Conservation (phyloP, 345 rosid species). For the Viola odorata region DNA sequence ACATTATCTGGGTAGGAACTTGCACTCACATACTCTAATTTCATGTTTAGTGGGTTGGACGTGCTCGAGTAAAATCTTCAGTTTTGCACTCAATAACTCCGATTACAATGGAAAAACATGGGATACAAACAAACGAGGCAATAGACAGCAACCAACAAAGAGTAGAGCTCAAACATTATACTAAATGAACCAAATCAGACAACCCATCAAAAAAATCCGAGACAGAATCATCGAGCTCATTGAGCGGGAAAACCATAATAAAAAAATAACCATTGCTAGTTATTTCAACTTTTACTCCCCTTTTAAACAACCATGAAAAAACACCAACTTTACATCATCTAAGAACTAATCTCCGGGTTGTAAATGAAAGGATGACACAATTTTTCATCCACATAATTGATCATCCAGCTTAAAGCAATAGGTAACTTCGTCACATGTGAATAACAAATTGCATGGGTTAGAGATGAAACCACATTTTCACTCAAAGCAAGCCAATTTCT, state of each 20-base stretch:
- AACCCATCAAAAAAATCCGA: background rate
- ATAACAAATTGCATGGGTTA: background rate
- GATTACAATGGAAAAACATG: background rate
- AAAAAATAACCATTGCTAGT: background rate
- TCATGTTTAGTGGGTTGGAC: too few species aligned
- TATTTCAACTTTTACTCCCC: too few species aligned
- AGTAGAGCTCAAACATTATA: background rate
- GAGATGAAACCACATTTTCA: too few species aligned
- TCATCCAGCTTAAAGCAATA: background rate
- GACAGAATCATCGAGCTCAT: background rate
- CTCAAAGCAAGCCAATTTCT: background rate
- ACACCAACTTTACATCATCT: background rate
- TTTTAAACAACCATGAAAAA: too few species aligned
- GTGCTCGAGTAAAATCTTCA: too few species aligned
- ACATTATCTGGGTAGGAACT: background rate
- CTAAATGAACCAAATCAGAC: background rate
- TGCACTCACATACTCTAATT: too few species aligned
- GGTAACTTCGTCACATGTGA: background rate
- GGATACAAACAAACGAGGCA: background rate
- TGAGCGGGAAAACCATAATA: background rate
- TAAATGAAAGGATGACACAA: background rate
- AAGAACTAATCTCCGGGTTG: background rate
- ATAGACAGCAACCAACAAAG: background rate
- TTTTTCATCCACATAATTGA: background rate
- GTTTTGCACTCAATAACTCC: background rate